These are phyloP conservation scores for Shiraia bambusicola DNA, from an alignment of 2,329 filamentous ascomycete genomes.

Conservation along the genomic window DNA sequence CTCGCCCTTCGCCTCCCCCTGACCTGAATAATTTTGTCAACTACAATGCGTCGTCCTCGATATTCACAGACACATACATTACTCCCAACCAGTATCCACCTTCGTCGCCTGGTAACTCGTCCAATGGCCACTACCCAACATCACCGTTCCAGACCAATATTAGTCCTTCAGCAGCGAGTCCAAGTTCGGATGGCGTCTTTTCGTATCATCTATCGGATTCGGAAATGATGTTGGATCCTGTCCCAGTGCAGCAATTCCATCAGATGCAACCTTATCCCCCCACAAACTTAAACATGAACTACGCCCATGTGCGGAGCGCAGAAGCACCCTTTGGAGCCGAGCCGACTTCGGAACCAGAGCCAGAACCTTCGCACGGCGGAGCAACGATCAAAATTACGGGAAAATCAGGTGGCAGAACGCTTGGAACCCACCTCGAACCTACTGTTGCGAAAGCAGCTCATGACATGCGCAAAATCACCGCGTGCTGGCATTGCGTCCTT, in stretches of 20 bases:
- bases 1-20: slow-evolving; percentile 26
- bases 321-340: slow-evolving; percentile 26
- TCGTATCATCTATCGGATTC: slow-evolving; percentile 31
- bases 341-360: slow-evolving; percentile 34
- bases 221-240: slow-evolving; percentile 23
- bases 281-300: slow-evolving; percentile 9
- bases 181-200: slow-evolving; percentile 32
- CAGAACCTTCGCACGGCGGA: slow-evolving; percentile 22
- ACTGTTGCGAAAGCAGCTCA: slow-evolving; percentile 46
- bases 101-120: slow-evolving; percentile 26
- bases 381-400: slow-evolving; percentile 19
- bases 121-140: slow-evolving; percentile 18
- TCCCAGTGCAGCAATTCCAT: slow-evolving; percentile 13
- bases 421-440: slow-evolving; percentile 42
- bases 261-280: slow-evolving; percentile 4
- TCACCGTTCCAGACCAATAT: slow-evolving; percentile 23
- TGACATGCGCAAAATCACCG: slow-evolving; percentile 49
- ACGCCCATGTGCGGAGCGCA: slow-evolving; percentile 9
- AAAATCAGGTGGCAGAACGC: slow-evolving; percentile 42
- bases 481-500: slow-evolving; percentile 53
- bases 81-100: slow-evolving; percentile 17
- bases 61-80: slow-evolving; percentile 31
- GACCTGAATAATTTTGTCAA: slow-evolving; percentile 31
- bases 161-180: slow-evolving; percentile 35
- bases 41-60: slow-evolving; percentile 24